Conservation (phyloP, 1,284 basidiomycete species). For the Moniliella sp. region DNA sequence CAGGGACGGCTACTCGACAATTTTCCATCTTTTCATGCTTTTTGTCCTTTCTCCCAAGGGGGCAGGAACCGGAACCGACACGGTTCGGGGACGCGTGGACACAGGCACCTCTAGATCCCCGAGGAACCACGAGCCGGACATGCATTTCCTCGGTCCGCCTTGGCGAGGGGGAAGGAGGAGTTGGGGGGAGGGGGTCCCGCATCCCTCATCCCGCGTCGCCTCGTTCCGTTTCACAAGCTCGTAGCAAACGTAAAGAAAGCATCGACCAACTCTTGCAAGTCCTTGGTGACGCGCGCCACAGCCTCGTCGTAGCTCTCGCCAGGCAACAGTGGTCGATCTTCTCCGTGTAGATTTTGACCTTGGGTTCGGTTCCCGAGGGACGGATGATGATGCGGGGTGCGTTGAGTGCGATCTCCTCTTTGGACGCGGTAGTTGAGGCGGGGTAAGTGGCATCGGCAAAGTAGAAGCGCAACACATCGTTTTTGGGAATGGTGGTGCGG, state of each 20-base stretch:
- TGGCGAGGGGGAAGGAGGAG: too few relatives aligned
- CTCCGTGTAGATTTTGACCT: constrained; percentile 22
- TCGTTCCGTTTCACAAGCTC: neutral
- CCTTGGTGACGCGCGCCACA: constrained; percentile 7
- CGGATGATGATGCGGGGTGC: constrained; percentile 18
- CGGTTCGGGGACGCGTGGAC: neutral
- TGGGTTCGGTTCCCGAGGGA: constrained; percentile 20
- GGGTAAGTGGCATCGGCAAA: constrained; percentile 5
- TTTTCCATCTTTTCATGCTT: too few relatives aligned
- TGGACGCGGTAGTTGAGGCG: neutral
- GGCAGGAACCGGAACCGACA: neutral
- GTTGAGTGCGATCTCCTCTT: constrained; percentile 12
- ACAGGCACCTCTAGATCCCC: too few relatives aligned
- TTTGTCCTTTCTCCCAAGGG: too few relatives aligned
- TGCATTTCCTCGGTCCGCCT: too few relatives aligned
- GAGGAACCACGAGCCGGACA: too few relatives aligned
- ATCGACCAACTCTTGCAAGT: constrained; percentile 11
- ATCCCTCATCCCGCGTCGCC: too few relatives aligned
- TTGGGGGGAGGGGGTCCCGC: too few relatives aligned
- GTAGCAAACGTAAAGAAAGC: constrained; percentile 7
- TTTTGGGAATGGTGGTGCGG: constrained; percentile 8
- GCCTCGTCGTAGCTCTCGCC: constrained; percentile 9
- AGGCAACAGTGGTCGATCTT: constrained; percentile 8
- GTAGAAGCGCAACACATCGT: constrained; percentile 23
- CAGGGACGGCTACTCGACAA: too few relatives aligned